Conservation (phyloP, 495 filamentous ascomycete species). For the Aspergillus indologenus region DNA sequence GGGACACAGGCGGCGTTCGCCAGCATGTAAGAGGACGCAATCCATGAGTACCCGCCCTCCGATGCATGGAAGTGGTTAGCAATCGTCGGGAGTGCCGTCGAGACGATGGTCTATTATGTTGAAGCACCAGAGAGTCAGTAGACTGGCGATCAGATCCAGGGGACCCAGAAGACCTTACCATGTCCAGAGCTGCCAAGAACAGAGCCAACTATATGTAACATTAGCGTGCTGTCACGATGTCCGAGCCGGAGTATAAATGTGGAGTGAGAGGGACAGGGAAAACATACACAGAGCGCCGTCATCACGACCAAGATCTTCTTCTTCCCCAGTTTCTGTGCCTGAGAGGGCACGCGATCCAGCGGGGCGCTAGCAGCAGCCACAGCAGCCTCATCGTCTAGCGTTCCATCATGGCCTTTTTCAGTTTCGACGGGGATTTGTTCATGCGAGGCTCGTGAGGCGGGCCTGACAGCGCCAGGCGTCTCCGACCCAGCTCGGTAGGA, state of each 20-base stretch:
- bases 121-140: background rate
- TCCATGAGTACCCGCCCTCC: constrained; percentile 72
- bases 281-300: constrained; percentile 47
- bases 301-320: constrained; percentile 50
- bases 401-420: constrained; percentile 16
- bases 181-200: constrained; percentile 54
- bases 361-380: constrained; percentile 15
- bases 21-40: constrained; percentile 68
- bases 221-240: constrained; percentile 1
- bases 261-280: constrained; percentile 2
- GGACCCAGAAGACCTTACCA: constrained; percentile 29
- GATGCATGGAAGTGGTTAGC: constrained; percentile 57
- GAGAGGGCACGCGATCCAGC: constrained; percentile 37
- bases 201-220: constrained; percentile 38
- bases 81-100: constrained; percentile 61
- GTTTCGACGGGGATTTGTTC: background rate
- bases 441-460: constrained; percentile 4
- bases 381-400: constrained; percentile 20
- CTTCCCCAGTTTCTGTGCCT: constrained; percentile 44
- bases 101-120: constrained; percentile 49
- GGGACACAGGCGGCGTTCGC: constrained; percentile 67
- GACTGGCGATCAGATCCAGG: background rate
- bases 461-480: constrained; percentile 4
- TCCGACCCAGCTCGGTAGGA: constrained; percentile 3
- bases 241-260: background rate